Base-by-base conservation (phyloP, 208 protist species). In the Acanthamoeba healyi region DNA sequence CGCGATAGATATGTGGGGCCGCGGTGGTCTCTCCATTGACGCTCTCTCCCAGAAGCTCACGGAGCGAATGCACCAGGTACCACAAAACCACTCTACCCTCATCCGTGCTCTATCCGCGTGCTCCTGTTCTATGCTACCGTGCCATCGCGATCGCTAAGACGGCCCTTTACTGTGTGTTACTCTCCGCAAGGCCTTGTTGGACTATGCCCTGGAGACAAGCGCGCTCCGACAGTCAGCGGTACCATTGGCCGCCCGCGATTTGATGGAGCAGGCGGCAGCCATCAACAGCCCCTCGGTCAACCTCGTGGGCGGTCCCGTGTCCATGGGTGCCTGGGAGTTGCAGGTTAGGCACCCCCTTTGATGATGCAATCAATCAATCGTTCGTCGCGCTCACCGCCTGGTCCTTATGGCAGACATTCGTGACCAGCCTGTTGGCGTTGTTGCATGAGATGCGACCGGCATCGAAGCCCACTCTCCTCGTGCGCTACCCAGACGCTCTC, bases 131-230 rank as follows among this genome's bases (percentile, higher is more conserved):
- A 29, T 51, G 72, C 12, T 51, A n/a, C n/a, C 0, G 46, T 49
- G 44, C 17, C 4, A 51, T 51, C 46, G 46, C 46, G 46, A 51
- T 51, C 0, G 46, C 46, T 51, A 51, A 51, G 14, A 6, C 46
- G 0, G 17, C 14, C 0, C n/a, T n/a, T n/a, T n/a, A n/a, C n/a
- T n/a, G n/a, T n/a, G n/a, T n/a, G n/a, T n/a, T n/a, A n/a, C 46
- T 15, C 46, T 7, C 58, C 58, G 1, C 0, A 26, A 89, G 54
- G 29, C 65, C 17, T 63, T 93, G 2, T 7, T 74, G 32, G 88
- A 74, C 49, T 93, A 82, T 15, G 88, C 88, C 42, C 67, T 93
- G n/a, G 88, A 93, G 42, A 93, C 88, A 38, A 49, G 88, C 88
- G 51, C 51, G 19, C 34, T 93, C n/a, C 36, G 44, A 12, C 65